Evolutionary conservation across 257 asterid genomes (phyloP), one percentile per base, ranked within the genome.

Genomic region (Solanum virginianum): DNA sequence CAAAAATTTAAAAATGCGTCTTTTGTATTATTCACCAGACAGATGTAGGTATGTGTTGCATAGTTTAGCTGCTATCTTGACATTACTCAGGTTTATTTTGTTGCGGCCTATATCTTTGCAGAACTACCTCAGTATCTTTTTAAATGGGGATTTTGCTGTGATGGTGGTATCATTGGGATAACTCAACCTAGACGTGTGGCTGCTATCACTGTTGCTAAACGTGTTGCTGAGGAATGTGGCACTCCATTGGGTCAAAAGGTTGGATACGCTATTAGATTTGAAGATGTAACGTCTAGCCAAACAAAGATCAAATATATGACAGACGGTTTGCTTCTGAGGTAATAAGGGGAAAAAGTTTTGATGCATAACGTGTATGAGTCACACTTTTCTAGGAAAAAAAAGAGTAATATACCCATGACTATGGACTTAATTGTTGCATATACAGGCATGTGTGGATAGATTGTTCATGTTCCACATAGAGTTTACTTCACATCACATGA

Each of bases 121-220:
- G 99, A 96, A 89, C 85, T 96, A 72, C 99, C 99, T 83, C 99
- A 96, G 87, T 96, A 91, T 88, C 93, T 96, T 70, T 89, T 83
- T 69, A 87, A 93, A 86, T 97, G 97, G 74, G 98, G 99, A 80
- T 95, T 95, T 86, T 93, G 95, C 87, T 90, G 90, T 80, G 92
- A 90, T 86, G 97, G 98, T 74, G 95, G 99, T 82, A 87, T 92
- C 80, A 94, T 96, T 81, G 99, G 99, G 85, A 85, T 96, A 88
- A 95, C 98, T 81, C 99, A 95, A 89, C 98, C 99, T 83, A 93
- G 99, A 84, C 98, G 99, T 85, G 99, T 96, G 88, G 99, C 99
- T 65, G 99, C 98, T 85, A 90, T 93, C 16, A 93, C 98, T 72
- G 99, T 96, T 39, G 98, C 99, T 62, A 94, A 95, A 92, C 92